phyloP scores from a whole-genome alignment of 176 grass and related monocot species.

The Stipa capillata region DNA sequence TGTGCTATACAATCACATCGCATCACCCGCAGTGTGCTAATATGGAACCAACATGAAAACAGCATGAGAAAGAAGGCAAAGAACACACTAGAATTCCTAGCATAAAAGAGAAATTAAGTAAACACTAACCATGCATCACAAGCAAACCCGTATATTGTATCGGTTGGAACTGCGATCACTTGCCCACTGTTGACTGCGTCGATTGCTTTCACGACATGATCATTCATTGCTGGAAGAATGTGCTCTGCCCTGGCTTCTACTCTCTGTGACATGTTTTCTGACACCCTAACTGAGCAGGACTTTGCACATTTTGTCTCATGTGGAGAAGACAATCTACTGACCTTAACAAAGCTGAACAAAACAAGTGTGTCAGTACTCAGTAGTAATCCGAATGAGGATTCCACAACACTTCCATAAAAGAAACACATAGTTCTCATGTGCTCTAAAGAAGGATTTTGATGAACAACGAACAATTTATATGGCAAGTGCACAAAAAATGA shows the following conservation, averaged over 20 bases:
- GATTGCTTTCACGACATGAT: conserved; percentile 60
- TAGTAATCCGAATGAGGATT: background rate
- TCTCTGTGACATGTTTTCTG: conserved; percentile 13
- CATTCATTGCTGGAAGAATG: conserved; percentile 51
- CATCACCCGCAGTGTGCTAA: background rate
- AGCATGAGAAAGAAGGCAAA: background rate
- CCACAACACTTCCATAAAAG: background rate
- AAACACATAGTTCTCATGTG: background rate
- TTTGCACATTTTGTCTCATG: conserved; percentile 12
- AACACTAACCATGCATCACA: conserved; percentile 91
- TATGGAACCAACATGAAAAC: background rate
- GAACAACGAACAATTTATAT: too few species aligned
- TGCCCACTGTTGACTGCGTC: conserved; percentile 55
- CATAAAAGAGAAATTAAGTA: background rate
- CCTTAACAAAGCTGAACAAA: conserved; percentile 34
- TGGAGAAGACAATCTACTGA: conserved; percentile 13
- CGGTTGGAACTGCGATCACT: conserved; percentile 87
- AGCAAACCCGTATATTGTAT: conserved; percentile 86
- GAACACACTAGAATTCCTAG: background rate
- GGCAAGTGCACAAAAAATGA: too few species aligned
- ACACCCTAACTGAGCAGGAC: conserved; percentile 21
- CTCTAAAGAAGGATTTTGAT: too few species aligned
- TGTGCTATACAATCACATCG: background rate
- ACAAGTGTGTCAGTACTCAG: background rate
- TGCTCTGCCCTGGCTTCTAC: background rate